Conservation (phyloP, 176 grass and related monocot species). For the Musa acuminata region DNA sequence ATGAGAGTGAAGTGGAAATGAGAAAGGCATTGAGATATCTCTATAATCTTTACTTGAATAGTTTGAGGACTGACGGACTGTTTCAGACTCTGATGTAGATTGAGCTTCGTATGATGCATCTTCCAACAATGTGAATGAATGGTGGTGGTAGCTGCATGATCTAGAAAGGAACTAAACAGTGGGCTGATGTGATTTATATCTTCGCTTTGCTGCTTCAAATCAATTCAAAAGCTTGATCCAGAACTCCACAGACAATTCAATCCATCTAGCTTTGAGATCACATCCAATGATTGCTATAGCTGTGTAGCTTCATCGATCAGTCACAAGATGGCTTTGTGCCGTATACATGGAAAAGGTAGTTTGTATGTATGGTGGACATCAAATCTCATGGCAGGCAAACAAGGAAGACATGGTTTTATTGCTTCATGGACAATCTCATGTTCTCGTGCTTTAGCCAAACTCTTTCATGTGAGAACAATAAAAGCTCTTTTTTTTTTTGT, state of each 20-base stretch:
- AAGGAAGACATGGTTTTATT: not conserved
- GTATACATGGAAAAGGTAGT: too few relatives aligned
- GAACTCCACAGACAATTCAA: not conserved
- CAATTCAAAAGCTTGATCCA: not conserved
- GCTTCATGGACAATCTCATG: not conserved
- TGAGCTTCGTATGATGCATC: too few relatives aligned
- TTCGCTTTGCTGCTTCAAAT: not conserved
- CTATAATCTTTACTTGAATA: too few relatives aligned
- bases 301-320: too few relatives aligned
- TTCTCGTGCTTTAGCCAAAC: not conserved
- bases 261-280: too few relatives aligned
- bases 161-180: not conserved
- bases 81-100: too few relatives aligned
- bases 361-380: not conserved
- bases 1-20: too few relatives aligned
- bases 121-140: not conserved
- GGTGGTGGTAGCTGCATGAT: not conserved
- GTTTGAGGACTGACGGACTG: too few relatives aligned
- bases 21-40: too few relatives aligned
- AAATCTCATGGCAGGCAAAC: not conserved
- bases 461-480: constrained; percentile 10
- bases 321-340: too few relatives aligned
- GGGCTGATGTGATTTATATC: not conserved
- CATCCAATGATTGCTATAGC: too few relatives aligned
- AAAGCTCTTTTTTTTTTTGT: not conserved